Conservation (phyloP, 176 grass and related monocot species). For the Metroxylon sagu region DNA sequence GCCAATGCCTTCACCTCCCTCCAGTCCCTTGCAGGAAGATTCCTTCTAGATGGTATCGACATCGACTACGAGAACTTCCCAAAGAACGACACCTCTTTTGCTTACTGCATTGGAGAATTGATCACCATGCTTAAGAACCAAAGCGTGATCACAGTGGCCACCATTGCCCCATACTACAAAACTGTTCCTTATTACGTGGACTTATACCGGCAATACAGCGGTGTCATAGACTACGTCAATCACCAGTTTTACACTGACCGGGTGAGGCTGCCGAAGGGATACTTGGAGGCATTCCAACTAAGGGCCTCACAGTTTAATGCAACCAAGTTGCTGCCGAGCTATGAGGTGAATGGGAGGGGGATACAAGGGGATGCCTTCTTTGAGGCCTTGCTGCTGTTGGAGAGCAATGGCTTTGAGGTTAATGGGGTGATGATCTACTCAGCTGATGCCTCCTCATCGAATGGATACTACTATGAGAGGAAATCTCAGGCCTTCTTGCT, state of each 20-base stretch:
- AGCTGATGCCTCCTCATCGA: slow-evolving; percentile 1
- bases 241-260: slow-evolving; percentile 19
- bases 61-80: slow-evolving; percentile 10
- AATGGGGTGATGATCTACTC: slow-evolving; percentile 16
- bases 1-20: slow-evolving; percentile 8
- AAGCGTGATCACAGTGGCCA: slow-evolving; percentile 8
- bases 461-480: slow-evolving; percentile 8
- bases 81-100: background rate
- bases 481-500: slow-evolving; percentile 12
- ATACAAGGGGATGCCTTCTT: slow-evolving; percentile 16
- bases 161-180: slow-evolving; percentile 1
- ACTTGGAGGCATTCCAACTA: background rate
- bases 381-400: slow-evolving; percentile 3
- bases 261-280: background rate
- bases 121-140: slow-evolving; percentile 10
- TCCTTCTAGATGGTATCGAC: slow-evolving; percentile 11
- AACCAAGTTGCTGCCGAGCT: slow-evolving; percentile 14
- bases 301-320: slow-evolving; percentile 7
- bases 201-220: background rate
- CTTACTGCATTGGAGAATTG: slow-evolving; percentile 7
- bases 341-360: slow-evolving; percentile 14
- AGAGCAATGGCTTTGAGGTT: slow-evolving; percentile 9
- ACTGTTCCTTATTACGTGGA: background rate
- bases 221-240: slow-evolving; percentile 16
- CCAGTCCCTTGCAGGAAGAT: background rate